Evolutionary conservation across 352 stramenopile genomes (phyloP).

Genomic region (Pythium guiyangense): DNA sequence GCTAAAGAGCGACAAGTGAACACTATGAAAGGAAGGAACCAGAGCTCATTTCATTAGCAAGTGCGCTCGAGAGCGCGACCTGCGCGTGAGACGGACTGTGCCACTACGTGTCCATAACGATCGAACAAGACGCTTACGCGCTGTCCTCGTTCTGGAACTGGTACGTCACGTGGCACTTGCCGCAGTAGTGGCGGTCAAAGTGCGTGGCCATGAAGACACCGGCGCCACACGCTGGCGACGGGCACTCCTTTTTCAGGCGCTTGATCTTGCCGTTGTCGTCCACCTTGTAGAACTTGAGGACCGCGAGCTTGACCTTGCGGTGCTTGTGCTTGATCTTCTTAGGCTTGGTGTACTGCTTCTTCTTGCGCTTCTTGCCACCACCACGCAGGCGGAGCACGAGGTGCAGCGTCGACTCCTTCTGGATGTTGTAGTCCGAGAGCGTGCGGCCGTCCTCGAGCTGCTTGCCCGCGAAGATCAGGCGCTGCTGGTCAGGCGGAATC

Average conservation of each 20-base stretch:
- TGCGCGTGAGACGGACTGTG: neutral
- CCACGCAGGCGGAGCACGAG: constrained; percentile 96
- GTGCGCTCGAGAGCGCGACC: neutral
- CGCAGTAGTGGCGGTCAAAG: constrained; percentile 99
- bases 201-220: constrained; percentile 99
- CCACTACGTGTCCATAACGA: constrained; percentile 1
- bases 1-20: neutral
- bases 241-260: constrained; percentile 97
- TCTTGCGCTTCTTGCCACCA: constrained; percentile 99
- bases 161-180: constrained; percentile 98
- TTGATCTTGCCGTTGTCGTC: constrained; percentile 96
- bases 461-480: constrained; percentile 99
- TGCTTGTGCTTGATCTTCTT: constrained; percentile 99
- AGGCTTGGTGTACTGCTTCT: constrained; percentile 99
- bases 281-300: constrained; percentile 97
- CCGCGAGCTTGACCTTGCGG: constrained; percentile 96
- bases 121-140: constrained; percentile 27
- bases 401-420: constrained; percentile 97
- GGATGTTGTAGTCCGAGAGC: constrained; percentile 93
- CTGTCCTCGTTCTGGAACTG: constrained; percentile 82
- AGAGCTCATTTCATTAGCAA: constrained; percentile 17
- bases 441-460: constrained; percentile 97
- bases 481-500: constrained; percentile 99
- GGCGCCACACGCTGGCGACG: constrained; percentile 91
- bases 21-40: constrained; percentile 13